phyloP scores from a whole-genome alignment of 495 filamentous ascomycete species.

The Aspergillus saccharolyticus region DNA sequence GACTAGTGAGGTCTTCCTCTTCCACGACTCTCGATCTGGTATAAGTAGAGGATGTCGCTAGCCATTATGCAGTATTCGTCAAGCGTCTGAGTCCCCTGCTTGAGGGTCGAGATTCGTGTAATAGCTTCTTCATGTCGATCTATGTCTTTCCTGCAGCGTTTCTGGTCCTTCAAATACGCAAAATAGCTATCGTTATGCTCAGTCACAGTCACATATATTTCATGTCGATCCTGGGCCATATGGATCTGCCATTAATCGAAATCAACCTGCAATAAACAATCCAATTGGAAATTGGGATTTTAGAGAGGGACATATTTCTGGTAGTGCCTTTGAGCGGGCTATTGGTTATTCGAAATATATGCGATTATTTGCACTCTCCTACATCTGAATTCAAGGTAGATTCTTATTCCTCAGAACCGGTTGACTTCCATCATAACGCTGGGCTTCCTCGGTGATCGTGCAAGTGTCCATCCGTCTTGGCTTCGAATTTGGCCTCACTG shows the following conservation, averaged over 20 bases:
- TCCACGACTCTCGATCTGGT: no score
- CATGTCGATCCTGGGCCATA: slow-evolving; percentile 11
- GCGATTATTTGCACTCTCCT: slow-evolving; percentile 16
- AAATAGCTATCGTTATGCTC: slow-evolving; percentile 9
- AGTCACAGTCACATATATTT: slow-evolving; percentile 16
- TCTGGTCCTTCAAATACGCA: slow-evolving; percentile 8
- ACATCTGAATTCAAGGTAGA: slow-evolving; percentile 4
- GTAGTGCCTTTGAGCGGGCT: neutral
- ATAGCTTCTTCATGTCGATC: no score
- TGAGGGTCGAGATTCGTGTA: no score
- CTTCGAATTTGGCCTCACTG: slow-evolving; percentile 1
- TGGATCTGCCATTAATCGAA: slow-evolving; percentile 5
- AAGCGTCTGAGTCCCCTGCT: no score
- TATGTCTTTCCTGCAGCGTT: no score
- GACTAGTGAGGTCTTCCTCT: no score
- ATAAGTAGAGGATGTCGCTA: no score
- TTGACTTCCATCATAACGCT: slow-evolving; percentile 6
- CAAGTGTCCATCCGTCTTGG: slow-evolving; percentile 11
- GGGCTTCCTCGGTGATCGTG: neutral
- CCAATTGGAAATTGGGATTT: neutral
- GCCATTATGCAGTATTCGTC: no score
- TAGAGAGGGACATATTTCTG: neutral
- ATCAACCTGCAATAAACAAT: neutral
- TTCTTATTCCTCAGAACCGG: neutral
- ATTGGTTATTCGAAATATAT: slow-evolving; percentile 10